phyloP scores from a whole-genome alignment of 768 basidiomycete genomes.

The Termitomyces sp. region DNA sequence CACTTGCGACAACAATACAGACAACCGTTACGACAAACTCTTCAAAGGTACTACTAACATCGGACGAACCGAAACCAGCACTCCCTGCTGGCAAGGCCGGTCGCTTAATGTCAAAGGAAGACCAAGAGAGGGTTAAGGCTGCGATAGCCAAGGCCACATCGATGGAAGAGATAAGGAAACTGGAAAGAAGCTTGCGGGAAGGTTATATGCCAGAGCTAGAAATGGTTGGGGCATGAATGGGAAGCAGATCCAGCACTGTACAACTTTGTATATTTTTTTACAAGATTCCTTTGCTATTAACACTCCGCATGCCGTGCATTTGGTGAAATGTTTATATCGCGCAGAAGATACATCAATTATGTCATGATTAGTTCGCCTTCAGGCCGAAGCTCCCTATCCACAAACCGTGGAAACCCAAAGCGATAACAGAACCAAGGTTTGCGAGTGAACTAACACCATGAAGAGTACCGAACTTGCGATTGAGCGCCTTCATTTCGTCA shows the following conservation, averaged over 20 bases:
- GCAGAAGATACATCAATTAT: not conserved
- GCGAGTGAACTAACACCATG: slow-evolving; percentile 68
- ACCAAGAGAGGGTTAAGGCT: slow-evolving; percentile 79
- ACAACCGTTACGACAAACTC: slow-evolving; percentile 64
- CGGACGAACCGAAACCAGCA: slow-evolving; percentile 72
- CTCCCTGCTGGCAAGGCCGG: slow-evolving; percentile 63
- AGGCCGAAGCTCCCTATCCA: slow-evolving; percentile 61
- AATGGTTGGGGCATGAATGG: slow-evolving; percentile 63
- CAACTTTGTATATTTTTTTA: slow-evolving; percentile 27
- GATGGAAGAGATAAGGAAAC: slow-evolving; percentile 78
- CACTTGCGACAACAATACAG: slow-evolving; percentile 74
- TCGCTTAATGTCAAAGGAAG: slow-evolving; percentile 86
- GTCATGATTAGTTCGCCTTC: slow-evolving; percentile 24
- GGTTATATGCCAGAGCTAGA: slow-evolving; percentile 80
- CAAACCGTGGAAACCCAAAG: slow-evolving; percentile 61
- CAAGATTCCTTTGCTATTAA: slow-evolving; percentile 12
- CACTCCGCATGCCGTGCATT: slow-evolving; percentile 9
- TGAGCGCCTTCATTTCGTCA: slow-evolving; percentile 61
- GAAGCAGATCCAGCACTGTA: slow-evolving; percentile 12
- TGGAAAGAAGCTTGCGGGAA: slow-evolving; percentile 79
- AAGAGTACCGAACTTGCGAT: slow-evolving; percentile 56
- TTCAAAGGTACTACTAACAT: slow-evolving; percentile 56
- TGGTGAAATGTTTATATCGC: slow-evolving; percentile 8
- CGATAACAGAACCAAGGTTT: slow-evolving; percentile 56
- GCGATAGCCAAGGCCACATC: slow-evolving; percentile 90